Evolutionary conservation across 2,329 filamentous ascomycete genomes (phyloP), one percentile per base, ranked within the genome.

Genomic region (Fusarium drepaniforme): DNA sequence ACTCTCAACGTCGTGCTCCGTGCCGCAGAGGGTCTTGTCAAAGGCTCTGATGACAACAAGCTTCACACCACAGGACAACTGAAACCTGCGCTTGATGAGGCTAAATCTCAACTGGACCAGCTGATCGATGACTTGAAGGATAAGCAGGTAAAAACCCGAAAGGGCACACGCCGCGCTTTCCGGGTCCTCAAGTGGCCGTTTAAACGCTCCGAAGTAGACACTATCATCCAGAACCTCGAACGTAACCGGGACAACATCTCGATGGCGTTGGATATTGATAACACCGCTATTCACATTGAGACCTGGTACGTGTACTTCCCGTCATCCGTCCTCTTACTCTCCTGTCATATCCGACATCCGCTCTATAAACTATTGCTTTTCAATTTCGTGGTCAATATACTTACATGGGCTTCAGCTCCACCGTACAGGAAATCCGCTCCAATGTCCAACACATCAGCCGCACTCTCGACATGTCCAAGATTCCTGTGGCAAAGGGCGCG

Each of bases 401-500:
- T 8, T 30, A 30, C 30, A 30, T 11, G 8, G 30, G 25, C 25
- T 5, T n/a, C n/a, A n/a, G n/a, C n/a, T n/a, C n/a, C n/a, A n/a
- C n/a, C n/a, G n/a, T n/a, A n/a, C n/a, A n/a, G n/a, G n/a, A n/a
- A n/a, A n/a, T n/a, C n/a, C n/a, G n/a, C n/a, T n/a, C n/a, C 18
- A 28, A 66, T 25, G 25, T 61, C 18, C 56, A 66, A 13, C 30
- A 30, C 3, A 1, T 59, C 21, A 56, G 35, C 5, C 57, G 53
- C 35, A 38, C 3, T 11, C 40, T 67, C 1, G 35, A 62, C 13
- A 30, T 67, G 12, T 53, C 56, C 21, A 63, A 16, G 21, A 73
- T 82, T 0, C 67, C 67, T 1, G 60, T 75, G 12, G 81, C 73
- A 3, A 58, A 71, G 5, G 76, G 71, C 0, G 82, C 81, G 1